Evolutionary conservation across 2,329 filamentous ascomycete species (phyloP).

Genomic region (Aspergillus ochraceoroseus): DNA sequence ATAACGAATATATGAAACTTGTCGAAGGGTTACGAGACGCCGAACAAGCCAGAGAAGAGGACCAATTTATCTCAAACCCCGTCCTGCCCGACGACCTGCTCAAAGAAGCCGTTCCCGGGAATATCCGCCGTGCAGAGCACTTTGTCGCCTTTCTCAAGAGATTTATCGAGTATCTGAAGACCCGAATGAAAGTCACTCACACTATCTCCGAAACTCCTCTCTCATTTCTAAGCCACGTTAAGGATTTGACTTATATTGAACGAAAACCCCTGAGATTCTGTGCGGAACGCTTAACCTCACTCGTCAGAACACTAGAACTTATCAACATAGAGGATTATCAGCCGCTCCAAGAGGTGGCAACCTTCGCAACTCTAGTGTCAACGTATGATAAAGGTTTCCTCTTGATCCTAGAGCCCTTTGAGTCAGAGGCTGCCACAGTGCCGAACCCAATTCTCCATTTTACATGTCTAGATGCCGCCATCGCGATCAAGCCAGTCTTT

Average conservation of each 20-base stretch:
- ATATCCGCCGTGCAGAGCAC: conserved; percentile 91
- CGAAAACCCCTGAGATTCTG: conserved; percentile 91
- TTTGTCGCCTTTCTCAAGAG: conserved; percentile 92
- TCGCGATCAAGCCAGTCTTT: conserved; percentile 96
- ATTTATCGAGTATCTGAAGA: conserved; percentile 97
- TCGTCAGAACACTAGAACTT: conserved; percentile 89
- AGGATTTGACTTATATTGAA: conserved; percentile 95
- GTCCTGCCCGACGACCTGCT: conserved; percentile 88
- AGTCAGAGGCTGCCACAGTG: conserved; percentile 90
- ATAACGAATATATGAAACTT: conserved; percentile 91
- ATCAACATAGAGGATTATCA: conserved; percentile 98
- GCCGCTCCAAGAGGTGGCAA: conserved; percentile 92
- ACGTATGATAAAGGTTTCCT: conserved; percentile 97
- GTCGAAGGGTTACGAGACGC: conserved; percentile 85
- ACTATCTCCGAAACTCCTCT: conserved; percentile 96
- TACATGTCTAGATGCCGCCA: conserved; percentile 92
- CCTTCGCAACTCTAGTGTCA: conserved; percentile 89
- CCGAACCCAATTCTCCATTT: conserved; percentile 97
- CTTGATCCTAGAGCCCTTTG: conserved; percentile 93
- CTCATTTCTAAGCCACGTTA: conserved; percentile 87
- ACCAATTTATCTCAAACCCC: conserved; percentile 95
- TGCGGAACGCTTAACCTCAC: conserved; percentile 85
- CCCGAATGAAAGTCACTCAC: conserved; percentile 95
- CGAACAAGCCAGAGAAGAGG: conserved; percentile 84
- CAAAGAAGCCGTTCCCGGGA: conserved; percentile 92